Evolutionary conservation across 306 rosid species (phyloP).

Genomic region (Lathyrus oleraceus): DNA sequence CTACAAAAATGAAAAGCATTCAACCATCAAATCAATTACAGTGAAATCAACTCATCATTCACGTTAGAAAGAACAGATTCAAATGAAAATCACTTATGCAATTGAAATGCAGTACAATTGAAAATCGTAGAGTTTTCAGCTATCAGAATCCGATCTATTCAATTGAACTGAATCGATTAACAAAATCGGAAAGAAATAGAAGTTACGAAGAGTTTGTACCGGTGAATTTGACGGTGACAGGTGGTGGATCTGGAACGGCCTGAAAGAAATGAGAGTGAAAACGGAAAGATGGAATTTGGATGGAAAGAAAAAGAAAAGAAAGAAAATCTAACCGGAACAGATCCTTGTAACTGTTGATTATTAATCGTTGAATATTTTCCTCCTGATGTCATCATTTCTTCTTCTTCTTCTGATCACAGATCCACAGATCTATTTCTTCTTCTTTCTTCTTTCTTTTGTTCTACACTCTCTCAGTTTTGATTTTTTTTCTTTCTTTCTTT

Average conservation of each 20-base stretch:
- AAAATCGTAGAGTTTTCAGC: neutral
- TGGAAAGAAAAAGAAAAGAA: neutral
- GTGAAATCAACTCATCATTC: neutral
- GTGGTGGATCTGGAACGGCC: slow-evolving; percentile 89
- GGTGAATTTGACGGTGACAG: slow-evolving; percentile 62
- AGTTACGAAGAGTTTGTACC: slow-evolving; percentile 41
- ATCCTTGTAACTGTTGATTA: slow-evolving; percentile 72
- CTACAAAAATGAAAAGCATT: slow-evolving; percentile 42
- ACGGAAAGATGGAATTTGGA: neutral
- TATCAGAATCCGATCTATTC: neutral
- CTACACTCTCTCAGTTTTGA: neutral
- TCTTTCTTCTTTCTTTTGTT: neutral
- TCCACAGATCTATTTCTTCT: neutral
- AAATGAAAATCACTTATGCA: neutral
- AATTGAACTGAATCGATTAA: neutral
- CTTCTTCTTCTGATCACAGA: slow-evolving; percentile 6
- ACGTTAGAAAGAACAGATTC: neutral
- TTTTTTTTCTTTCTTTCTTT: neutral
- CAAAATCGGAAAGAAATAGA: neutral
- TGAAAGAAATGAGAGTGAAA: slow-evolving; percentile 41
- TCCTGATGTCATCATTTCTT: slow-evolving; percentile 87
- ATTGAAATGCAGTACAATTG: neutral
- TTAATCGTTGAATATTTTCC: slow-evolving; percentile 80
- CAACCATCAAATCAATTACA: neutral
- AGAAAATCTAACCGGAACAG: slow-evolving; percentile 67